phyloP scores from a whole-genome alignment of 805 yeast genomes.

The Metschnikowia chrysomelidarum region DNA sequence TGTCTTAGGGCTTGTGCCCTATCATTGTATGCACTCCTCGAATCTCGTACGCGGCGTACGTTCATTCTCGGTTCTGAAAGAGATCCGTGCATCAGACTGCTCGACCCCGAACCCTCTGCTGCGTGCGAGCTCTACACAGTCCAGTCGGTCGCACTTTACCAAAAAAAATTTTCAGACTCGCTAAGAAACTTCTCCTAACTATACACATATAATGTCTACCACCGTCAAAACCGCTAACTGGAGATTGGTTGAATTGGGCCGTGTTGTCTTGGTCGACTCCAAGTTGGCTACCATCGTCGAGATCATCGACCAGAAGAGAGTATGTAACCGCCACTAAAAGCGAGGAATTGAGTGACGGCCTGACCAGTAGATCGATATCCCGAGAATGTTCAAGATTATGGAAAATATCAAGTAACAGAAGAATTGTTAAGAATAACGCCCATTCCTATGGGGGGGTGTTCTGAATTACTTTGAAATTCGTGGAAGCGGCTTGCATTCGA shows the following conservation, averaged over 20 bases:
- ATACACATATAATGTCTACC: slow-evolving; percentile 31
- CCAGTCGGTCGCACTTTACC: slow-evolving; percentile 16
- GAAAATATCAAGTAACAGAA: no score
- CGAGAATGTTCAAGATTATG: no score
- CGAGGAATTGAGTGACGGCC: no score
- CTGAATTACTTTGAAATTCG: no score
- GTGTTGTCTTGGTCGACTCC: slow-evolving; percentile 86
- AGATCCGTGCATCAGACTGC: slow-evolving; percentile 10
- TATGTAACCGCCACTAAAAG: slow-evolving; percentile 41
- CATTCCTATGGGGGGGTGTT: no score
- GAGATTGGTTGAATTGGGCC: slow-evolving; percentile 99
- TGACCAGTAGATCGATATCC: no score
- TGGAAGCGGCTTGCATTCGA: no score
- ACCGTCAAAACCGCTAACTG: slow-evolving; percentile 95
- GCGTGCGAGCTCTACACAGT: slow-evolving; percentile 12
- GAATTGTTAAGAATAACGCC: no score
- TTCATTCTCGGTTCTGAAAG: not conserved
- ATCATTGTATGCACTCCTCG: slow-evolving; percentile 4
- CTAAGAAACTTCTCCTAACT: slow-evolving; percentile 12
- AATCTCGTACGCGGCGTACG: not conserved
- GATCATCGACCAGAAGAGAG: slow-evolving; percentile 99
- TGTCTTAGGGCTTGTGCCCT: slow-evolving; percentile 22
- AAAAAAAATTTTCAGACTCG: slow-evolving; percentile 18
- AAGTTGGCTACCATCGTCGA: slow-evolving; percentile 97
- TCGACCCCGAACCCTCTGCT: not conserved